Evolutionary conservation across 352 stramenopile genomes (phyloP).

Genomic region (Pythium plurisporium): DNA sequence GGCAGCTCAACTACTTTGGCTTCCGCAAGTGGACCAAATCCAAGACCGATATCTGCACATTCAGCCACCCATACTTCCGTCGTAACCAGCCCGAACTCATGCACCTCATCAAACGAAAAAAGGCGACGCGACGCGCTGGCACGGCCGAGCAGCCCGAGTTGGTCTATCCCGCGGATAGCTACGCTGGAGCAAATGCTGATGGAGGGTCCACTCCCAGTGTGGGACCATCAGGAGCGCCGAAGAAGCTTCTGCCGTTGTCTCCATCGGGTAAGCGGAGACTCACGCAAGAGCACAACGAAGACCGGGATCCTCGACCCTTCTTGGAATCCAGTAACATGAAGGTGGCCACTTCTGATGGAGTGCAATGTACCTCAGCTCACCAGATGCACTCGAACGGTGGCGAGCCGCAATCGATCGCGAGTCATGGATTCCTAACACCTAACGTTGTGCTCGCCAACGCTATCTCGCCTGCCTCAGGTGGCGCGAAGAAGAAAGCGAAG

Average conservation of each 20-base stretch:
- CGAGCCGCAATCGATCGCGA: not conserved
- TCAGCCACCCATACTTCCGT: conserved; percentile 75
- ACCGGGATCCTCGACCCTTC: not conserved
- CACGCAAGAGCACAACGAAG: conserved; percentile 4
- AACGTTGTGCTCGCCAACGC: conserved; percentile 43
- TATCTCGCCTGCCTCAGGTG: conserved; percentile 60
- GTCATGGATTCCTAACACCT: not conserved
- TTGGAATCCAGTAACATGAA: too few relatives aligned
- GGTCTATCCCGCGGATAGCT: conserved; percentile 15
- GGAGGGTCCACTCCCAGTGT: too few relatives aligned
- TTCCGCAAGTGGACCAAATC: conserved; percentile 70
- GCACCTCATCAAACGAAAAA: conserved; percentile 80
- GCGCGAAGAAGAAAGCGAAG: conserved; percentile 72
- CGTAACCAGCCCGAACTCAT: conserved; percentile 70
- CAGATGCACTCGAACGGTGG: not conserved
- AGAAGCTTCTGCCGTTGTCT: conserved; percentile 33
- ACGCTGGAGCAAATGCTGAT: not conserved
- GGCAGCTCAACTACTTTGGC: conserved; percentile 88
- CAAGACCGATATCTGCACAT: conserved; percentile 83
- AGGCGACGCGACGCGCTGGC: conserved; percentile 47
- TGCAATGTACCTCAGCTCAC: too few relatives aligned
- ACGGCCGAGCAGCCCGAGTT: conserved; percentile 14
- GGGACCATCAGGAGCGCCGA: conserved; percentile 15
- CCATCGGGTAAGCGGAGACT: conserved; percentile 49
- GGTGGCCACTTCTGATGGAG: too few relatives aligned